phyloP scores from a whole-genome alignment of 441 rosid species.

The Omphalea diandra region DNA sequence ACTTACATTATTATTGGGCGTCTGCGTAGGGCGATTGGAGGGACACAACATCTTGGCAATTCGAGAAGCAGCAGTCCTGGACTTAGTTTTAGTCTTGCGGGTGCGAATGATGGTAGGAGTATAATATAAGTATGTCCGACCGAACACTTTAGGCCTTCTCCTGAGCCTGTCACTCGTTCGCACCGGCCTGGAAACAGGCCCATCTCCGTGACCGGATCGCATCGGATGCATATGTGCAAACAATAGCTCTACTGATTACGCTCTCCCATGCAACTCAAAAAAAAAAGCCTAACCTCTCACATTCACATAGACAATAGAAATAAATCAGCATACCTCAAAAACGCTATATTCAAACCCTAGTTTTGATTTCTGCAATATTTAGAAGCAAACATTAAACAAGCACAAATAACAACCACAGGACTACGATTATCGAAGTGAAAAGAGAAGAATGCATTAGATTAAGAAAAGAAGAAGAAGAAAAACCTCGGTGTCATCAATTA shows the following conservation, averaged over 20 bases:
- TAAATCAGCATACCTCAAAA: conserved; percentile 11
- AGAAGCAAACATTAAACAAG: no score
- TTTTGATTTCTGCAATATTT: no score
- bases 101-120: conserved; percentile 50
- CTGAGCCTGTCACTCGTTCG: conserved; percentile 94
- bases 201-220: conserved; percentile 86
- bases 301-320: neutral
- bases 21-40: conserved; percentile 57
- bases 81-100: conserved; percentile 75
- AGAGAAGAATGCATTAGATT: no score
- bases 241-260: conserved; percentile 36
- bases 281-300: conserved; percentile 25
- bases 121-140: conserved; percentile 66
- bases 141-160: conserved; percentile 75
- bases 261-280: conserved; percentile 56
- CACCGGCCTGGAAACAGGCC: conserved; percentile 74
- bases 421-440: no score
- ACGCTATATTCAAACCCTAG: neutral
- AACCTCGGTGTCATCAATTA: no score
- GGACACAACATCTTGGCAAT: conserved; percentile 82
- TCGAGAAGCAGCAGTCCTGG: conserved; percentile 90
- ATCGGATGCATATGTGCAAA: conserved; percentile 78
- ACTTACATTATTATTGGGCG: conserved; percentile 60
- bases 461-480: no score
- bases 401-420: no score